A percentile compares a stretch with the other conserved stretches of the same genome.
These are phyloP conservation scores for Jaapia argillacea DNA, from an alignment of 768 basidiomycete genomes.

Conservation along the genomic window DNA sequence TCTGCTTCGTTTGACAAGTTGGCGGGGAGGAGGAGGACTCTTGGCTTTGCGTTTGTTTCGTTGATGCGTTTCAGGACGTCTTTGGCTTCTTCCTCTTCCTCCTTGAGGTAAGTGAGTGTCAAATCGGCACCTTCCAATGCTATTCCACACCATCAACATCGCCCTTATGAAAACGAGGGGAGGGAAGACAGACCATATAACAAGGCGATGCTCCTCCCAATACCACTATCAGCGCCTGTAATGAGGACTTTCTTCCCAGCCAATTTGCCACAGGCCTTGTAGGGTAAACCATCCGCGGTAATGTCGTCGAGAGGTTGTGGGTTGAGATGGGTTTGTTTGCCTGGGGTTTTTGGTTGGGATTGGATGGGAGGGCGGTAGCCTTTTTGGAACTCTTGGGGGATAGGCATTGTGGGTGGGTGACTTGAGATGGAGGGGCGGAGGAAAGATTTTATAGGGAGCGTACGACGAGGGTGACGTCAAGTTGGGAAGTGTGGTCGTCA, in stretches of 20 bases:
- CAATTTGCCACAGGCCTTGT: slow-evolving; percentile 35
- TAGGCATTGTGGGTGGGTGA: too few species aligned
- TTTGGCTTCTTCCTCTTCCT: slow-evolving; percentile 32
- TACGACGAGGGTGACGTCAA: too few species aligned
- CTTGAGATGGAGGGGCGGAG: too few species aligned
- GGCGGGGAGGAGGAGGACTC: slow-evolving; percentile 24
- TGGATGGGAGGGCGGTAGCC: slow-evolving; percentile 23
- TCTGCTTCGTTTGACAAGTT: slow-evolving; percentile 30
- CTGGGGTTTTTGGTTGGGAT: slow-evolving; percentile 17
- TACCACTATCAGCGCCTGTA: slow-evolving; percentile 42
- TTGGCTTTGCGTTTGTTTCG: slow-evolving; percentile 24
- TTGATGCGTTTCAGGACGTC: slow-evolving; percentile 25
- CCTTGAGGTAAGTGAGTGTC: slow-evolving; percentile 17
- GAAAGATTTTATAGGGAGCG: too few species aligned
- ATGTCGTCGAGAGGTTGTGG: slow-evolving; percentile 29
- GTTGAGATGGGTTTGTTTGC: slow-evolving; percentile 20
- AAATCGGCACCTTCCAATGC: slow-evolving; percentile 27
- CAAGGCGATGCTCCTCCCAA: slow-evolving; percentile 32
- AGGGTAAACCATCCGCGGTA: slow-evolving; percentile 31
- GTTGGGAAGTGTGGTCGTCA: too few species aligned
- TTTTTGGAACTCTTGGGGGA: slow-evolving; percentile 18
- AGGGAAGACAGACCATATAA: slow-evolving; percentile 20
- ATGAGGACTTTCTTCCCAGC: slow-evolving; percentile 37
- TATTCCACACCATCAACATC: neutral
- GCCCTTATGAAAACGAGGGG: neutral